These are phyloP conservation scores for Paraphoma chrysanthemicola DNA, from an alignment of 2,329 filamentous ascomycete genomes.

Conservation along the genomic window DNA sequence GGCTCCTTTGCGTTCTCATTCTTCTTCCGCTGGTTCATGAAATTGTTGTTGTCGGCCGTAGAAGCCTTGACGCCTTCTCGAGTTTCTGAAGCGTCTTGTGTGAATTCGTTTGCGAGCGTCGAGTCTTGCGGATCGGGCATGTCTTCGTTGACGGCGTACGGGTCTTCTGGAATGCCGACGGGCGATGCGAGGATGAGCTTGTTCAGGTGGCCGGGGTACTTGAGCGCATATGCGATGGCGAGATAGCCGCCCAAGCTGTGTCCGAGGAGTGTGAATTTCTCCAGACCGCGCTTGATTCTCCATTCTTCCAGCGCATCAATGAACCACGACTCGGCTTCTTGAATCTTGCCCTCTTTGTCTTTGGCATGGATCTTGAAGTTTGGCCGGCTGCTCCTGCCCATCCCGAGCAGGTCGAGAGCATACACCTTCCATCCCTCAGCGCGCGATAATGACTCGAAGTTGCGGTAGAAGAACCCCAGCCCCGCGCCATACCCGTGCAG, in stretches of 20 bases:
- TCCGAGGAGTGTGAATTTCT: conserved; percentile 90
- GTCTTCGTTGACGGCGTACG: conserved; percentile 81
- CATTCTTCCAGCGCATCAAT: conserved; percentile 96
- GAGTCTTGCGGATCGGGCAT: conserved; percentile 79
- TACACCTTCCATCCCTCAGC: conserved; percentile 85
- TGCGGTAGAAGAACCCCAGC: conserved; percentile 97
- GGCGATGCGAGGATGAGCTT: conserved; percentile 96
- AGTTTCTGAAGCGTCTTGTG: conserved; percentile 72
- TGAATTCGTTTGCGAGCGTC: conserved; percentile 78
- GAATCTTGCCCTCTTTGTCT: conserved; percentile 77
- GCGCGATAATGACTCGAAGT: conserved; percentile 87
- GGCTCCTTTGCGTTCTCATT: conserved; percentile 50
- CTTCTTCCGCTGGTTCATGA: conserved; percentile 58
- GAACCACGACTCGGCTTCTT: conserved; percentile 94
- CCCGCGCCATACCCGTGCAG: conserved; percentile 96
- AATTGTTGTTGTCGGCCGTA: conserved; percentile 62
- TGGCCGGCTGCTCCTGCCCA: conserved; percentile 87
- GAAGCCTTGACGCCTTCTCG: conserved; percentile 76
- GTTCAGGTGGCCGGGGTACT: conserved; percentile 93
- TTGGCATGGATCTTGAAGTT: conserved; percentile 86
- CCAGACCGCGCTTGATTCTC: conserved; percentile 85
- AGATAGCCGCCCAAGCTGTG: conserved; percentile 96
- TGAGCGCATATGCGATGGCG: conserved; percentile 91
- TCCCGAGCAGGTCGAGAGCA: conserved; percentile 92
- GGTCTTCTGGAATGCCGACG: conserved; percentile 93